Evolutionary conservation across 108 stramenopile species (phyloP).

Genomic region (Mayamaea pseudoterrestris): DNA sequence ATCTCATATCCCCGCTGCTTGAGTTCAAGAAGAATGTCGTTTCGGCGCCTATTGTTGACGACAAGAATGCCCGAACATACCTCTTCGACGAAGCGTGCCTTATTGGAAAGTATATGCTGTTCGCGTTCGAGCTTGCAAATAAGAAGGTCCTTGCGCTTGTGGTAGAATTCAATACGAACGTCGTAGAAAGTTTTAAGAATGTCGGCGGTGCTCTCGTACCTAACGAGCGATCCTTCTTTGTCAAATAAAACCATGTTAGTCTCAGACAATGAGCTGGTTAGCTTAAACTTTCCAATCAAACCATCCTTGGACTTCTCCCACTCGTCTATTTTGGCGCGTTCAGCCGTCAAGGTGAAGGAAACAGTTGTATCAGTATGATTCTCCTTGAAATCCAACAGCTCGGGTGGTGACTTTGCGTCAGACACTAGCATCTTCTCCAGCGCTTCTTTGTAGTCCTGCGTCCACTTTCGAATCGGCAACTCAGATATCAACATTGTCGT

Average conservation of each 20-base stretch:
- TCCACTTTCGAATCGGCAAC: conserved; percentile 94
- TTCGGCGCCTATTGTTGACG: conserved; percentile 86
- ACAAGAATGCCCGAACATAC: conserved; percentile 87
- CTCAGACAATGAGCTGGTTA: conserved; percentile 69
- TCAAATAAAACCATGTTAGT: conserved; percentile 96
- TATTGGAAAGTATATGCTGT: conserved; percentile 85
- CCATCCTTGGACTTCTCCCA: conserved; percentile 75
- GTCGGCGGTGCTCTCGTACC: conserved; percentile 53
- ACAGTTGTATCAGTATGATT: conserved; percentile 98
- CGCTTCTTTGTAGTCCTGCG: conserved; percentile 92
- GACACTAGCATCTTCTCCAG: conserved; percentile 55
- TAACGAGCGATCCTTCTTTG: conserved; percentile 64
- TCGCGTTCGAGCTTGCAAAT: conserved; percentile 53
- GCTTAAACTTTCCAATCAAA: conserved; percentile 89
- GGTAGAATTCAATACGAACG: conserved; percentile 79
- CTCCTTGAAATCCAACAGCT: conserved; percentile 91
- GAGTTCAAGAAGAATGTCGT: conserved; percentile 82
- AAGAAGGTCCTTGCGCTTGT: conserved; percentile 74
- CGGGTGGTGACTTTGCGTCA: conserved; percentile 22
- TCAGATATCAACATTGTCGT: conserved; percentile 83
- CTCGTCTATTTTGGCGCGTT: conserved; percentile 68
- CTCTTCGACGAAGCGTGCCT: conserved; percentile 91
- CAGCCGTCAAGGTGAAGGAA: conserved; percentile 77
- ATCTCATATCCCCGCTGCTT: conserved; percentile 75
- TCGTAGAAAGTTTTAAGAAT: conserved; percentile 86